phyloP scores from a whole-genome alignment of 305 asterid genomes.

The Andrographis paniculata region DNA sequence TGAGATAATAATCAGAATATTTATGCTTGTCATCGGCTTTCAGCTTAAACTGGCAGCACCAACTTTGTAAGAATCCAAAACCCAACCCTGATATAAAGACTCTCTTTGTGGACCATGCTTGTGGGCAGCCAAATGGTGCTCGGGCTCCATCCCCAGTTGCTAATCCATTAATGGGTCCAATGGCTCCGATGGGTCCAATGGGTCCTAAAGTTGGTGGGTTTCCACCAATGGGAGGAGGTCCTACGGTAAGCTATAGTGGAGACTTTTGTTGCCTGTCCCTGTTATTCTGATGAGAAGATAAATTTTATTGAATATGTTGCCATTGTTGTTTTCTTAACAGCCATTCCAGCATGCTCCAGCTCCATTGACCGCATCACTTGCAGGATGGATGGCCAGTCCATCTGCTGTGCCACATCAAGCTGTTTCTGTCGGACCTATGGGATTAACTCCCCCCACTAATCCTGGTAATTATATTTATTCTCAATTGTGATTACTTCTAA shows the following conservation, averaged over 20 bases:
- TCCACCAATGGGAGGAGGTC: conserved; percentile 45
- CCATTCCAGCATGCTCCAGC: conserved; percentile 45
- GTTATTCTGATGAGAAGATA: conserved; percentile 4
- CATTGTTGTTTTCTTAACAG: conserved; percentile 23
- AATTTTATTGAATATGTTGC: conserved; percentile 10
- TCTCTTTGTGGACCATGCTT: conserved; percentile 62
- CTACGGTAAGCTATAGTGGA: conserved; percentile 35
- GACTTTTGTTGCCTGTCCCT: neutral
- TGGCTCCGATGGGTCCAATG: conserved; percentile 33
- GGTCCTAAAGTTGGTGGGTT: conserved; percentile 43
- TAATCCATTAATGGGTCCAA: conserved; percentile 33
- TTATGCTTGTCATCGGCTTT: conserved; percentile 16
- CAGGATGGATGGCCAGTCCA: conserved; percentile 57
- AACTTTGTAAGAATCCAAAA: conserved; percentile 64
- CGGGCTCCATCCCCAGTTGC: conserved; percentile 47
- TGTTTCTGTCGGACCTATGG: conserved; percentile 20
- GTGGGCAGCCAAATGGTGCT: conserved; percentile 51
- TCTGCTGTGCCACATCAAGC: conserved; percentile 16
- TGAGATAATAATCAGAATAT: conserved; percentile 1
- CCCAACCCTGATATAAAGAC: conserved; percentile 64
- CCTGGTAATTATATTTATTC: conserved; percentile 29
- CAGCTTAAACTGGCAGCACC: conserved; percentile 87
- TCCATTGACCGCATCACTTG: conserved; percentile 39
- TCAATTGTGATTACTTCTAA: neutral
- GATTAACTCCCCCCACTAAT: conserved; percentile 37